Evolutionary conservation across 2,329 filamentous ascomycete genomes (phyloP), one percentile per base, ranked within the genome.

Genomic region (Microdochium bolleyi): DNA sequence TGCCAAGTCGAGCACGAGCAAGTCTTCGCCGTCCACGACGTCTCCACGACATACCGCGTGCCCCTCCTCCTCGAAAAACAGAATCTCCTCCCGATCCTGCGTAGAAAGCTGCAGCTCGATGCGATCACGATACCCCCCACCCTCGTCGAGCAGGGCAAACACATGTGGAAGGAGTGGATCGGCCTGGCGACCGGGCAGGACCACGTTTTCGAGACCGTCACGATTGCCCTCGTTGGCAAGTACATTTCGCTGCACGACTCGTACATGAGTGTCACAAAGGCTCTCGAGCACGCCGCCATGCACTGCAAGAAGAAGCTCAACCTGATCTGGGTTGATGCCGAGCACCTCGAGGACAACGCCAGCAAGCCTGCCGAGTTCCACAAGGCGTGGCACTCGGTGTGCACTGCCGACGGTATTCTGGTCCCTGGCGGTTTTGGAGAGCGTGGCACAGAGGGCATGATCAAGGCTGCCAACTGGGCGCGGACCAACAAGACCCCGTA

Each of bases 281-380:
- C 91, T 0, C 78, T 97, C 2, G 92, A 97, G 71, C 92, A 97
- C 70, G 83, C 88, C 1, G 85, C 92, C 4, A 96, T 97, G 92
- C 83, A 82, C 55, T 94, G 91, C 70, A 77, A 79, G 51, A 82
- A 84, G 60, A 91, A 90, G 68, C 77, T 97, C 44, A 84, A 91
- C 56, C 75, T 97, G 38, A 77, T 88, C 51, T 94, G 86, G 82
- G 85, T 97, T 38, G 92, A 97, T 65, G 83, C 92, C 0, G 84
- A 88, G 61, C 80, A 95, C 60, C 82, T 99, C 5, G 92, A 97
- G 70, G 76, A 83, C 3, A 74, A 80, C 55, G 70, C 79, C 24
- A 73, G 69, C 3, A 80, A 88, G 25, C 88, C 90, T 0, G 82
- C 84, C 48, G 80, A 84, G 55, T 96, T 83, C 71, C 86, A 96